Evolutionary conservation across 441 rosid species (phyloP).

Genomic region (Oxalis stricta): DNA sequence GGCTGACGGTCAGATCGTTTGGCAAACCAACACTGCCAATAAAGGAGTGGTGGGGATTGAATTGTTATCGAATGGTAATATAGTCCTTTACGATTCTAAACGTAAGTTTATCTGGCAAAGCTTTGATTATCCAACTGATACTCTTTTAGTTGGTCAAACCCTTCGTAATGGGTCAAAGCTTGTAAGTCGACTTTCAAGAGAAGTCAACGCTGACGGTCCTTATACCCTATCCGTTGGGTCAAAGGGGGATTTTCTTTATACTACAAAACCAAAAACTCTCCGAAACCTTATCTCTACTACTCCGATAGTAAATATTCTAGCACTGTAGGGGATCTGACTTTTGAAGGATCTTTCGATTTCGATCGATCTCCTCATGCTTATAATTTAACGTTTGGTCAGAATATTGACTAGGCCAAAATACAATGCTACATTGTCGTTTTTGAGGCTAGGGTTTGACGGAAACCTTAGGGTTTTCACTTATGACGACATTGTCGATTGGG

Average conservation of each 20-base stretch:
- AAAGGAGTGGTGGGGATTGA: constrained; percentile 44
- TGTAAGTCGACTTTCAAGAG: constrained; percentile 29
- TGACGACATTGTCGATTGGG: constrained; percentile 15
- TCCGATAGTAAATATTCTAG: background rate
- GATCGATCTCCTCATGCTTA: constrained; percentile 14
- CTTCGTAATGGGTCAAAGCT: constrained; percentile 29
- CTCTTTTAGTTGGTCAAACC: constrained; percentile 57
- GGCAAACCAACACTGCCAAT: constrained; percentile 63
- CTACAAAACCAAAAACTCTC: constrained; percentile 31
- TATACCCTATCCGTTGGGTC: constrained; percentile 52
- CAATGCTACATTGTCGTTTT: constrained; percentile 32
- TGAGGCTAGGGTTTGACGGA: constrained; percentile 40
- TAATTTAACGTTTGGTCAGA: constrained; percentile 2
- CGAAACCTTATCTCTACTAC: constrained; percentile 30
- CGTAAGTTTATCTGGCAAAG: constrained; percentile 57
- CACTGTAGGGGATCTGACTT: no score
- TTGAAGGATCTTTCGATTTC: constrained; percentile 11
- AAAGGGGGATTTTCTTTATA: constrained; percentile 29
- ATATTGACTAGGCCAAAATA: constrained; percentile 24
- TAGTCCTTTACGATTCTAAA: constrained; percentile 41
- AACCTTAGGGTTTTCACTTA: constrained; percentile 38
- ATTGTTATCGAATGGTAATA: constrained; percentile 44
- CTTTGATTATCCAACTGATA: constrained; percentile 60
- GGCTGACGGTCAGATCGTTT: constrained; percentile 35
- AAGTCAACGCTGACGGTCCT: constrained; percentile 30